Evolutionary conservation across 169 alveolate species (phyloP).

Genomic region (Babesia ovis): DNA sequence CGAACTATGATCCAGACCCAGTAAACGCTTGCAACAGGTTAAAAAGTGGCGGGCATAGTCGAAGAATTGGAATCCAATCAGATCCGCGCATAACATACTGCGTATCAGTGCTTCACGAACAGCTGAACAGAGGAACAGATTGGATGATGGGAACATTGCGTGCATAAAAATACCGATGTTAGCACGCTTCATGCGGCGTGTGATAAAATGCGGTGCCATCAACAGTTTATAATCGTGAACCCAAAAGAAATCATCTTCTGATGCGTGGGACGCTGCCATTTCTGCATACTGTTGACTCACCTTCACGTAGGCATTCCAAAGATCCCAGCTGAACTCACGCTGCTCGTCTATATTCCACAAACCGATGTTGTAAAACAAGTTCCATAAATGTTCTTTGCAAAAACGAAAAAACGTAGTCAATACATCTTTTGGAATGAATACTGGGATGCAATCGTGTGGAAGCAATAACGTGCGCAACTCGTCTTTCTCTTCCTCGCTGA

Average conservation of each 20-base stretch:
- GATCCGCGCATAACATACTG: slow-evolving; percentile 89
- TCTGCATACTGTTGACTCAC: slow-evolving; percentile 73
- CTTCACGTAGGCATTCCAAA: slow-evolving; percentile 75
- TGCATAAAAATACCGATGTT: slow-evolving; percentile 91
- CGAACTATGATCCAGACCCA: slow-evolving; percentile 85
- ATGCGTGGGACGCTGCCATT: slow-evolving; percentile 55
- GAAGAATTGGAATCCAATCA: slow-evolving; percentile 92
- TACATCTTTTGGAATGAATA: slow-evolving; percentile 37
- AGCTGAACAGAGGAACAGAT: slow-evolving; percentile 85
- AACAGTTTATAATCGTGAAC: slow-evolving; percentile 89
- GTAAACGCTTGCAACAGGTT: slow-evolving; percentile 85
- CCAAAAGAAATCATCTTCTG: slow-evolving; percentile 81
- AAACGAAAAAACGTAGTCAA: slow-evolving; percentile 31
- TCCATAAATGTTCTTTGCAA: slow-evolving; percentile 63
- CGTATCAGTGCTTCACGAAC: slow-evolving; percentile 89
- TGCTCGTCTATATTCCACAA: slow-evolving; percentile 73
- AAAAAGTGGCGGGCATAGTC: slow-evolving; percentile 89
- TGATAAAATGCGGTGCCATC: slow-evolving; percentile 82
- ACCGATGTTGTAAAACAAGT: slow-evolving; percentile 77
- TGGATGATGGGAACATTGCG: slow-evolving; percentile 92
- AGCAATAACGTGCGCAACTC: slow-evolving; percentile 32
- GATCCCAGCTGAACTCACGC: slow-evolving; percentile 76
- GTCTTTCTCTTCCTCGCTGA: slow-evolving; percentile 49
- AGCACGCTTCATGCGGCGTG: slow-evolving; percentile 76
- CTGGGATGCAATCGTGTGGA: slow-evolving; percentile 66